A percentile compares a stretch with the other conserved stretches of the same genome.
phyloP scores from a whole-genome alignment of 2,329 filamentous ascomycete species.

The Fusarium xylarioides region DNA sequence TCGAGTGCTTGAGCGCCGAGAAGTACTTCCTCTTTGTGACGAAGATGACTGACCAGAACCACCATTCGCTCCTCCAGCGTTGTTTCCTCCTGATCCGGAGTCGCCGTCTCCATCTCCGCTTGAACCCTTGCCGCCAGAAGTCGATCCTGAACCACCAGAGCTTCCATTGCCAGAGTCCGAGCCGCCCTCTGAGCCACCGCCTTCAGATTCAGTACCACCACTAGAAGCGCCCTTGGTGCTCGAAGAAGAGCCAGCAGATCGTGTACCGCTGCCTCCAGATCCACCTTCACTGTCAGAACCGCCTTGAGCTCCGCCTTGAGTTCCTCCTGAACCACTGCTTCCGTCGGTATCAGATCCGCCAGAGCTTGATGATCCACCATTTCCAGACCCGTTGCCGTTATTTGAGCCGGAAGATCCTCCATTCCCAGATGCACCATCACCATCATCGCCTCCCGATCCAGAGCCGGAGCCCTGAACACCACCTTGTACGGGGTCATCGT shows the following conservation, averaged over 20 bases:
- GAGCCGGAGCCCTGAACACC: not conserved
- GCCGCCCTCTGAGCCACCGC: not conserved
- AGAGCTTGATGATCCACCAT: not conserved
- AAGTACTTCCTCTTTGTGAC: not conserved
- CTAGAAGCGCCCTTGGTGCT: not conserved
- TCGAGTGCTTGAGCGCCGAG: not conserved
- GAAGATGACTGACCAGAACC: not conserved
- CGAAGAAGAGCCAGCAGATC: not conserved
- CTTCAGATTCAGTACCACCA: not conserved
- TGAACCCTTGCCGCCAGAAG: not conserved
- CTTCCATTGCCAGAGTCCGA: not conserved
- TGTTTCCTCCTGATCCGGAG: not conserved
- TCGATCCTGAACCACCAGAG: not conserved
- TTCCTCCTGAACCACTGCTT: not conserved
- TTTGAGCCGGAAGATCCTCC: not conserved
- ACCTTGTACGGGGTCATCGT: rapidly evolving
- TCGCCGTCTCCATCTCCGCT: not conserved
- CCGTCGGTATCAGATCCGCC: not conserved
- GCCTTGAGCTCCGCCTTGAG: not conserved
- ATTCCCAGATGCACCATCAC: not conserved
- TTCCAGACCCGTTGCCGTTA: not conserved
- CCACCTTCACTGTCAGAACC: not conserved
- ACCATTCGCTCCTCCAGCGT: not conserved
- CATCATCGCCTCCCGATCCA: not conserved
- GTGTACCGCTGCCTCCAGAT: not conserved